These are phyloP conservation scores for Sarocladium oryzae DNA, from an alignment of 2,329 filamentous ascomycete genomes.

Conservation along the genomic window DNA sequence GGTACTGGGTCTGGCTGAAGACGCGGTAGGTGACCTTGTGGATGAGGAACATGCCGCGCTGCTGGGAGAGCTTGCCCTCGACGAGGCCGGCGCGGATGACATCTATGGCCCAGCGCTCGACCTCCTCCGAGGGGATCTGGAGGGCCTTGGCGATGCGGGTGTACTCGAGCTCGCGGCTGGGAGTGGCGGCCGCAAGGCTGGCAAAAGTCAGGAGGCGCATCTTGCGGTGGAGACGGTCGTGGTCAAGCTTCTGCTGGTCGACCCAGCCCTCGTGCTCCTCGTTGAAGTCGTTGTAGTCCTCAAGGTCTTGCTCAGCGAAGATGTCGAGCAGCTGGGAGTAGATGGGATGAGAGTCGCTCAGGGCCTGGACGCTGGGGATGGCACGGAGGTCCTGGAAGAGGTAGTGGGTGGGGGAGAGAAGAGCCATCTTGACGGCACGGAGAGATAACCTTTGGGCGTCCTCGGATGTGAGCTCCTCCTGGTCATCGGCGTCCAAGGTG, in stretches of 20 bases:
- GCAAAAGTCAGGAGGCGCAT: slow-evolving; percentile 93
- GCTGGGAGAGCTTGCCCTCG: slow-evolving; percentile 92
- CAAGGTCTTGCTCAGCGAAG: slow-evolving; percentile 87
- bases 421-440: slow-evolving; percentile 47
- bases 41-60: slow-evolving; percentile 87
- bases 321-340: slow-evolving; percentile 93
- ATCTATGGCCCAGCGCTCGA: slow-evolving; percentile 98
- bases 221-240: slow-evolving; percentile 77
- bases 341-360: slow-evolving; percentile 75
- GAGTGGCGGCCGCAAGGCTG: slow-evolving; percentile 76
- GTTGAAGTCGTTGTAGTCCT: slow-evolving; percentile 93
- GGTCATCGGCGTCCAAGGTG: slow-evolving; percentile 51
- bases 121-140: slow-evolving; percentile 73
- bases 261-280: slow-evolving; percentile 85
- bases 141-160: slow-evolving; percentile 76
- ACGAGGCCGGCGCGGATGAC: slow-evolving; percentile 93
- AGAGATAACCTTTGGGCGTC: slow-evolving; percentile 56
- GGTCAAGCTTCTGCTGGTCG: slow-evolving; percentile 66
- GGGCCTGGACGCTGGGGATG: slow-evolving; percentile 76
- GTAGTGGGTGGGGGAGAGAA: slow-evolving; percentile 51
- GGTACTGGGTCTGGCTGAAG: slow-evolving; percentile 97
- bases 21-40: slow-evolving; percentile 95
- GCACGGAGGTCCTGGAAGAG: slow-evolving; percentile 76
- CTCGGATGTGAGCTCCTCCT: slow-evolving; percentile 49
- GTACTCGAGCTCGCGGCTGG: slow-evolving; percentile 85